These are phyloP conservation scores for Ogataea dorogensis DNA, from an alignment of 805 yeast genomes.

Conservation along the genomic window DNA sequence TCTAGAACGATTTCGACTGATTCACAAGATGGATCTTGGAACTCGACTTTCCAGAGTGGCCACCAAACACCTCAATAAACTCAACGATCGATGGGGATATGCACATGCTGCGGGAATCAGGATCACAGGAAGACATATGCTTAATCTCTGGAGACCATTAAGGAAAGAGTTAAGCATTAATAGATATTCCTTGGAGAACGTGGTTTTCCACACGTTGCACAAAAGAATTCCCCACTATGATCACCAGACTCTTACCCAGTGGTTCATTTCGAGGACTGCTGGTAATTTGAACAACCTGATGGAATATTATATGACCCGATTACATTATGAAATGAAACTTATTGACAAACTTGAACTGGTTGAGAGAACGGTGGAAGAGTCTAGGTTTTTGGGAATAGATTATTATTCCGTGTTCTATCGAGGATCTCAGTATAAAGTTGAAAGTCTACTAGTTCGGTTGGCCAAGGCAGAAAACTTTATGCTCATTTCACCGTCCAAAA, in stretches of 20 bases:
- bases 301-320: slow-evolving; percentile 46
- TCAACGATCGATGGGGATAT: slow-evolving; percentile 76
- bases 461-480: slow-evolving; percentile 74
- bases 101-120: slow-evolving; percentile 69
- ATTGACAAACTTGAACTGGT: slow-evolving; percentile 64
- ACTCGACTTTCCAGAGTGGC: slow-evolving; percentile 60
- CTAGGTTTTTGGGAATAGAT: slow-evolving; percentile 84
- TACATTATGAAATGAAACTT: slow-evolving; percentile 44
- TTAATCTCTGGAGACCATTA: slow-evolving; percentile 82
- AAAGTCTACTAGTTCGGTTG: slow-evolving; percentile 72
- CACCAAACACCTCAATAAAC: slow-evolving; percentile 46
- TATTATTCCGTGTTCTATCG: slow-evolving; percentile 82
- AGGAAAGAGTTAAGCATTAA: slow-evolving; percentile 60
- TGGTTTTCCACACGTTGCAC: slow-evolving; percentile 66
- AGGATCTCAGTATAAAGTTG: slow-evolving; percentile 94
- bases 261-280: slow-evolving; percentile 36
- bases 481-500: slow-evolving; percentile 73
- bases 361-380: slow-evolving; percentile 73
- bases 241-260: slow-evolving; percentile 44
- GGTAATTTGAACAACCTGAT: slow-evolving; percentile 36
- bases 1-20: slow-evolving; percentile 55
- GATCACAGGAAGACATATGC: slow-evolving; percentile 76
- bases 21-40: slow-evolving; percentile 52
- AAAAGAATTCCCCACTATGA: slow-evolving; percentile 64
- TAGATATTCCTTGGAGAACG: slow-evolving; percentile 74